A percentile compares a stretch with the other conserved stretches of the same genome.
phyloP scores from a whole-genome alignment of 129 eudicot genomes.

The Artemisia tridentata region DNA sequence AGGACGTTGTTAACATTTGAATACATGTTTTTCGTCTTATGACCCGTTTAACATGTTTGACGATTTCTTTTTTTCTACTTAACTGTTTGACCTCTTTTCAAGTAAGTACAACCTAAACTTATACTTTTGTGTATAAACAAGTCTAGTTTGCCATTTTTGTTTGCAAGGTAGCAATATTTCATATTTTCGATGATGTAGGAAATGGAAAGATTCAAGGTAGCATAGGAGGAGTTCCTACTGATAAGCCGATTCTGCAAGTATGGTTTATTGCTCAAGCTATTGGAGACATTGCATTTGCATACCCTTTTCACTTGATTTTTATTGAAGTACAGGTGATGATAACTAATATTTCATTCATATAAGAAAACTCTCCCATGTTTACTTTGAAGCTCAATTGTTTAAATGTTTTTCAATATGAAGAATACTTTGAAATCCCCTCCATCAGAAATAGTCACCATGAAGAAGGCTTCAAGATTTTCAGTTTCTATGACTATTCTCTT shows the following conservation, averaged over 20 bases:
- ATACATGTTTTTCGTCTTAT: no score
- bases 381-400: background rate
- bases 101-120: no score
- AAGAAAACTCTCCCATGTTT: constrained; percentile 1
- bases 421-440: constrained; percentile 76
- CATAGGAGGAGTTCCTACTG: constrained; percentile 56
- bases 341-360: background rate
- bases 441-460: constrained; percentile 56
- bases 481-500: constrained; percentile 52
- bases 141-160: background rate
- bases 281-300: constrained; percentile 84
- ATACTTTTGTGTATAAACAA: no score
- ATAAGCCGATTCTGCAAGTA: constrained; percentile 58
- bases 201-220: constrained; percentile 67
- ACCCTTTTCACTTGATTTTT: constrained; percentile 49
- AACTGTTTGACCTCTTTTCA: no score
- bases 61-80: no score
- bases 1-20: no score
- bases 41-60: no score
- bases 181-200: constrained; percentile 39
- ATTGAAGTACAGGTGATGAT: constrained; percentile 66
- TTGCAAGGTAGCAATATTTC: background rate
- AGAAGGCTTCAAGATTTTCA: constrained; percentile 59
- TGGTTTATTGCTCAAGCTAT: constrained; percentile 74
- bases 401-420: constrained; percentile 33